A percentile compares a stretch with the other conserved stretches of the same genome.
Evolutionary conservation across 495 filamentous ascomycete genomes (phyloP).

Genomic region (Aspergillus sclerotioniger): DNA sequence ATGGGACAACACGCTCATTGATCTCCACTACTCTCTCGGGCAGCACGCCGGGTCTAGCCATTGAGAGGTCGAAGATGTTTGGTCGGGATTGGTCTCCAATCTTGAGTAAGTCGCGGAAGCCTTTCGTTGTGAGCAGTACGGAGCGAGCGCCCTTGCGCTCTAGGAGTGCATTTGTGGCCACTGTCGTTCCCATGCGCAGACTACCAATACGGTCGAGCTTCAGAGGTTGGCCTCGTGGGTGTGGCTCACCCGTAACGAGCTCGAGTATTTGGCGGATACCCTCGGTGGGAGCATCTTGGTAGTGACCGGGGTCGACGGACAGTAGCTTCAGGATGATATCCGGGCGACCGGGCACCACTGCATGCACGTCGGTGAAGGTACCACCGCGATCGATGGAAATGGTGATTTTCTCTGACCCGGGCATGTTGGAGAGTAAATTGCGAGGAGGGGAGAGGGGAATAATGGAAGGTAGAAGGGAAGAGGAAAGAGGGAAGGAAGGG

Average conservation of each 20-base stretch:
- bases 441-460: background rate
- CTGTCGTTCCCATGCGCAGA: conserved; percentile 87
- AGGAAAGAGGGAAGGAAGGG: background rate
- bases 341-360: conserved; percentile 52
- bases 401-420: conserved; percentile 35
- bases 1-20: conserved; percentile 65
- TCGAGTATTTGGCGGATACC: conserved; percentile 89
- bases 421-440: conserved; percentile 21
- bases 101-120: conserved; percentile 87
- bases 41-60: conserved; percentile 74
- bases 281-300: conserved; percentile 84
- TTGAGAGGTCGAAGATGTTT: conserved; percentile 79
- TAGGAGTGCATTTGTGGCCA: conserved; percentile 86
- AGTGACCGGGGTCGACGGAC: conserved; percentile 87
- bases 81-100: conserved; percentile 85
- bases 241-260: conserved; percentile 69
- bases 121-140: conserved; percentile 86
- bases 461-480: too few relatives aligned
- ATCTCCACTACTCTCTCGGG: conserved; percentile 68
- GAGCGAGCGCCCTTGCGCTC: conserved; percentile 94
- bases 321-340: conserved; percentile 85
- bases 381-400: conserved; percentile 58
- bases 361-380: conserved; percentile 65
- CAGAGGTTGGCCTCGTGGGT: conserved; percentile 76
- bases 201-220: conserved; percentile 81